Base-by-base conservation (phyloP, 805 yeast species). In the Gaillardinia entomophila region DNA sequence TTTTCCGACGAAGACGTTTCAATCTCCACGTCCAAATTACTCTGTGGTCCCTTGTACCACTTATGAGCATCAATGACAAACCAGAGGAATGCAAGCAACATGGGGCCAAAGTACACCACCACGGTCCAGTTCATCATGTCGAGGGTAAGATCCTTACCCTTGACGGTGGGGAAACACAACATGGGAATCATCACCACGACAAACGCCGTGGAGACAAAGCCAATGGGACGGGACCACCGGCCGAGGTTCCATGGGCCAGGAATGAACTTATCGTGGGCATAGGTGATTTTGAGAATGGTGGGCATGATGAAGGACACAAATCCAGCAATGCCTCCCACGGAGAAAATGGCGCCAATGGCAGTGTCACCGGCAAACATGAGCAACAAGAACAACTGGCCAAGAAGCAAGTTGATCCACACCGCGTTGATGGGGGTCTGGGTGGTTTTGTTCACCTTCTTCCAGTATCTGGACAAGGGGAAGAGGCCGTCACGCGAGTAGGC, bases 191-290 rank as follows among this genome's bases (percentile, higher is more conserved):
- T 75, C 30, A 75, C 53, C 0, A 55, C 32, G 5, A 75, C 78
- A 46, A 73, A 76, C 1, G 71, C 60, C 31, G 62, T 61, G 1
- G 77, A 68, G n/a, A 70, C 37, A 24, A 55, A 40, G 17, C 82
- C 82, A 19, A 68, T 54, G 7, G 73, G 68, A n/a, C 57, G 46
- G 8, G 78, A 66, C 43, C 53, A 68, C 31, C 48, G 54, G 13
- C 87, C 87, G 39, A 81, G 60, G 51, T 71, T 62, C 79, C 83
- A 79, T 4, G 86, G 86, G 3, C 87, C 87, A 2, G 74, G 75
- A 40, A 58, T 58, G 60, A 79, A 80, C 1, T 62, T 55, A 24
- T 68, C 58, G 35, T 72, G 56, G 3, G 78, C 70, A 45, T 70
- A 73, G 3, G 79, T 71, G 45, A 76, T 71, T 48, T 77, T 73